These are phyloP conservation scores for Xylariomycetidae sp. DNA, from an alignment of 2,329 filamentous ascomycete species.

Conservation along the genomic window DNA sequence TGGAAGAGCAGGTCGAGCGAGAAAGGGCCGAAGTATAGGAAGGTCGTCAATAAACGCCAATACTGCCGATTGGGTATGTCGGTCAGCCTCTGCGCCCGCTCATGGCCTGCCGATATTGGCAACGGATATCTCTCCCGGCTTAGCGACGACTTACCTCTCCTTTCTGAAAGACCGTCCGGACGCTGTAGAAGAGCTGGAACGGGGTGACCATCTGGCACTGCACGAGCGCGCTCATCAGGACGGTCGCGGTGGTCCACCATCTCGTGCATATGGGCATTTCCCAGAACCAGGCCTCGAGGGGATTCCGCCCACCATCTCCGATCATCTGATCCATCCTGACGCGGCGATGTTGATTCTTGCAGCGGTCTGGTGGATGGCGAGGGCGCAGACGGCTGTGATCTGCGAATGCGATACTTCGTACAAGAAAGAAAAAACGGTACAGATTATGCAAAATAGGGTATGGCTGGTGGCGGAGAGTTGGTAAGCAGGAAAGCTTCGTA, in stretches of 20 bases:
- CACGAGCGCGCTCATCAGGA: constrained; percentile 81
- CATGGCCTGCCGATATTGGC: no score
- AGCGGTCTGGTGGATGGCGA: no score
- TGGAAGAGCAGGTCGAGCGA: constrained; percentile 94
- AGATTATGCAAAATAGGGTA: no score
- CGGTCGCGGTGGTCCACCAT: constrained; percentile 93
- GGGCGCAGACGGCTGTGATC: no score
- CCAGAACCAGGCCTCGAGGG: constrained; percentile 96
- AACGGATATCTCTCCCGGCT: no score
- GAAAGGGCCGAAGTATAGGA: constrained; percentile 94
- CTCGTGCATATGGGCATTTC: constrained; percentile 96
- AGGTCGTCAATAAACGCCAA: constrained; percentile 93
- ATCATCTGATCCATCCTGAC: constrained; percentile 57
- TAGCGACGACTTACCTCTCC: constrained; percentile 63
- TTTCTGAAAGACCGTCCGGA: constrained; percentile 84
- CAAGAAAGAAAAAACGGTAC: no score
- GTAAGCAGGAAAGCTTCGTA: no score
- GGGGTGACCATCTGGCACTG: constrained; percentile 91
- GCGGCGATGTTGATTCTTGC: no score
- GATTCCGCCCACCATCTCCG: constrained; percentile 59
- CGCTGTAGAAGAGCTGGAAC: constrained; percentile 97
- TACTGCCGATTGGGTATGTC: no score
- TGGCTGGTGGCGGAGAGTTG: no score
- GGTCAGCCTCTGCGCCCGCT: no score
- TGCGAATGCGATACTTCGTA: no score